phyloP scores from a whole-genome alignment of 768 basidiomycete genomes.

The Tulasnella sp. region DNA sequence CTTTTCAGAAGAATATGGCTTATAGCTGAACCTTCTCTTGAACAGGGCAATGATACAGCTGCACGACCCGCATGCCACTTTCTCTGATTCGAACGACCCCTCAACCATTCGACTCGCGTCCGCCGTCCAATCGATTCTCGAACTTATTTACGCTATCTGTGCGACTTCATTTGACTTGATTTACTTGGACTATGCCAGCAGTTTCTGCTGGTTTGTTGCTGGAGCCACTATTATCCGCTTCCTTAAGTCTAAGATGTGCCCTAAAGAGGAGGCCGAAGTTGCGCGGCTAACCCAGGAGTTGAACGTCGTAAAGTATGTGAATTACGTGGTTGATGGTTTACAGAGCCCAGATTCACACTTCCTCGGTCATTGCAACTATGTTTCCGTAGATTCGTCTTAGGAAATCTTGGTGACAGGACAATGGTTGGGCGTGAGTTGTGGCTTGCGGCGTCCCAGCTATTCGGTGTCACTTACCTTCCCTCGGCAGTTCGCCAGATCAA shows the following conservation, averaged over 20 bases:
- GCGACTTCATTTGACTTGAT: slow-evolving; percentile 66
- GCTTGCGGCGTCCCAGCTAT: no score
- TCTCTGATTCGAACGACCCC: slow-evolving; percentile 61
- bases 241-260: slow-evolving; percentile 58
- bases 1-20: no score
- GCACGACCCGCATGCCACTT: slow-evolving; percentile 71
- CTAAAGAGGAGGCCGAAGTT: slow-evolving; percentile 48
- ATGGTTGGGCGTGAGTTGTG: neutral
- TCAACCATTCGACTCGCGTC: slow-evolving; percentile 37
- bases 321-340: no score
- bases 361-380: no score
- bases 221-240: slow-evolving; percentile 65
- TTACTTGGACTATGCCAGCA: slow-evolving; percentile 58
- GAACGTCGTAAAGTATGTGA: slow-evolving; percentile 58
- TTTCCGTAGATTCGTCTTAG: neutral
- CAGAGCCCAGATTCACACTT: no score
- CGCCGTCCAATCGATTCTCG: slow-evolving; percentile 60
- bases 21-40: neutral
- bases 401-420: slow-evolving; percentile 5
- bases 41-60: slow-evolving; percentile 65
- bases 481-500: slow-evolving; percentile 14
- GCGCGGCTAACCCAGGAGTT: slow-evolving; percentile 58
- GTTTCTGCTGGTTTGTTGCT: slow-evolving; percentile 64
- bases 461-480: neutral
- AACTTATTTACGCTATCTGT: slow-evolving; percentile 39